phyloP scores from a whole-genome alignment of 2,329 filamentous ascomycete genomes.

The Plenodomus tracheiphilus region DNA sequence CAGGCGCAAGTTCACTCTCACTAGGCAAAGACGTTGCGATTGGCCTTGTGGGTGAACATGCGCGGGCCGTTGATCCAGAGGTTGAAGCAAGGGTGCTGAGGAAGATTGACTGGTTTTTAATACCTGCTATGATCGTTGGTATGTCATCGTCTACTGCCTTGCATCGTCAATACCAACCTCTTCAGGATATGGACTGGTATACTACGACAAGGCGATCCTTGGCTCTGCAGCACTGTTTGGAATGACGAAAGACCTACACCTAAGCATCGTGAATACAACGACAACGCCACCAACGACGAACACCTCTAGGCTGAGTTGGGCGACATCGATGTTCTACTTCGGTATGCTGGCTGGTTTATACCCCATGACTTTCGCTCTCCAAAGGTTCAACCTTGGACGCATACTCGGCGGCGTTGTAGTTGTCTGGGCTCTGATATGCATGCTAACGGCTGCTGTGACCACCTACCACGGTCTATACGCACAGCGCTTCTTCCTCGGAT shows the following conservation, averaged over 20 bases:
- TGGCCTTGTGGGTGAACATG: conserved; percentile 62
- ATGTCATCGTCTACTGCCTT: conserved; percentile 4
- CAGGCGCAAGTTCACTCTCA: conserved; percentile 21
- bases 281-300: conserved; percentile 60
- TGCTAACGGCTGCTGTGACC: conserved; percentile 69
- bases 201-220: conserved; percentile 76
- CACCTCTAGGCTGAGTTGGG: conserved; percentile 73
- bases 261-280: conserved; percentile 58
- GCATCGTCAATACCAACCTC: background rate
- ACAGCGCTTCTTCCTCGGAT: conserved; percentile 60
- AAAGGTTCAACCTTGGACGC: conserved; percentile 67
- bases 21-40: conserved; percentile 60
- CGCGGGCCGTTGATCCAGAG: conserved; percentile 57
- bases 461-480: conserved; percentile 64
- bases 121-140: conserved; percentile 64
- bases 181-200: conserved; percentile 66
- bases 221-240: conserved; percentile 74
- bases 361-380: conserved; percentile 71
- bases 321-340: conserved; percentile 79
- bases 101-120: conserved; percentile 69
- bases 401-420: conserved; percentile 67
- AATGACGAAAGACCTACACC: conserved; percentile 69
- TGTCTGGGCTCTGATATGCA: conserved; percentile 68
- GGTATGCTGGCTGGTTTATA: conserved; percentile 76
- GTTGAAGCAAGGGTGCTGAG: conserved; percentile 61